A percentile compares a stretch with the other conserved stretches of the same genome.
phyloP scores from a whole-genome alignment of 192 early-diverging fungal species.

The Coemansia pectinata region DNA sequence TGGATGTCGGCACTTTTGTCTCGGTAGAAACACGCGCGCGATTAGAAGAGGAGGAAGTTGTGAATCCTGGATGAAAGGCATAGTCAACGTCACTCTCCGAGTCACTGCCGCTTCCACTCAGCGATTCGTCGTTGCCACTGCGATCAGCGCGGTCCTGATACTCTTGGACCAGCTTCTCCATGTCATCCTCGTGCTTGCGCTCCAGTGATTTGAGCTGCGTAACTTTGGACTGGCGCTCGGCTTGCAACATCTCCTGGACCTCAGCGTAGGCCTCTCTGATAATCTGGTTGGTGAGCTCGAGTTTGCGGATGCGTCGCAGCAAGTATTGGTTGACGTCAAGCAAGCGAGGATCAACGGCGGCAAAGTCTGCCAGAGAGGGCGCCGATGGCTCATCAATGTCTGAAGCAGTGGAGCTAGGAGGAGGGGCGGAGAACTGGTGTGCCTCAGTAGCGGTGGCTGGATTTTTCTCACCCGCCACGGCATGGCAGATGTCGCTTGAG shows the following conservation, averaged over 20 bases:
- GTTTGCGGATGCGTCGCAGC: constrained; percentile 51
- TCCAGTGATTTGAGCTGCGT: constrained; percentile 30
- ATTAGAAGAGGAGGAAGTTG: neutral
- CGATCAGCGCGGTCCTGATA: constrained; percentile 22
- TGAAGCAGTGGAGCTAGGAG: neutral
- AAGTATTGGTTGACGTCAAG: constrained; percentile 33
- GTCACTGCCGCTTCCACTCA: constrained; percentile 13
- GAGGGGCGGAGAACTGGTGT: neutral
- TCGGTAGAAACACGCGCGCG: neutral
- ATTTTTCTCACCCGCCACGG: constrained; percentile 6
- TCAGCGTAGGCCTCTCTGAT: constrained; percentile 48
- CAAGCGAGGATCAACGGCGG: constrained; percentile 7
- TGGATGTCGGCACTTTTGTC: constrained; percentile 9
- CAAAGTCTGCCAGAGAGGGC: constrained; percentile 9
- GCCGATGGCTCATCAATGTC: constrained; percentile 10
- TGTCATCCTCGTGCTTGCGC: constrained; percentile 46
- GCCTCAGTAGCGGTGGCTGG: neutral
- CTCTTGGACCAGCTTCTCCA: constrained; percentile 30
- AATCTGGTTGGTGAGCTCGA: constrained; percentile 55
- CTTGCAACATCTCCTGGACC: constrained; percentile 47
- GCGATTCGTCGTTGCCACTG: constrained; percentile 13
- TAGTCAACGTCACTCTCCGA: constrained; percentile 24
- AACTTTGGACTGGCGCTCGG: constrained; percentile 45
- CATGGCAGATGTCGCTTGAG: neutral
- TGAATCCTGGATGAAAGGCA: constrained; percentile 22